Conservation (phyloP, 106 monocot genomes). For the Phalaenopsis equestris region DNA sequence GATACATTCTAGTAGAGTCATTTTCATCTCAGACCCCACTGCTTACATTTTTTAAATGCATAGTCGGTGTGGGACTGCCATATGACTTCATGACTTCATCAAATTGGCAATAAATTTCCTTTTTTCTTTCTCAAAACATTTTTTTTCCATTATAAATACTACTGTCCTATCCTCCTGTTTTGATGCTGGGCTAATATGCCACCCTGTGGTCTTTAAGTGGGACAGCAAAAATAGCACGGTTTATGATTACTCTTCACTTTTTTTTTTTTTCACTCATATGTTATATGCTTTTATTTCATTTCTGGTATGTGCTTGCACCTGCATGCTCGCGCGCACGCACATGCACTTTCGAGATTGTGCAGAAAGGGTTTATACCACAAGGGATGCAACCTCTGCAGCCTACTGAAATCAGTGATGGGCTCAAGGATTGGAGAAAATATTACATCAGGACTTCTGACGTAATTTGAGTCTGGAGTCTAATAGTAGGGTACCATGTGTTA, state of each 20-base stretch:
- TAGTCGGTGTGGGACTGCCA: neutral
- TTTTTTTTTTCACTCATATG: neutral
- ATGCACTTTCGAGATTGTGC: no score
- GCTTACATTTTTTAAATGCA: neutral
- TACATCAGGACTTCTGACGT: no score
- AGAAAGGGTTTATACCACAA: no score
- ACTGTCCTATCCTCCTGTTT: neutral
- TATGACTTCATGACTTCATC: neutral
- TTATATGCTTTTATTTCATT: neutral
- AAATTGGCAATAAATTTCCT: neutral
- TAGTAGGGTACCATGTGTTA: no score
- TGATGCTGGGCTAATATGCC: neutral
- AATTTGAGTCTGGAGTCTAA: no score
- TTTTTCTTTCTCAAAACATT: neutral
- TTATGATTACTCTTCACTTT: neutral
- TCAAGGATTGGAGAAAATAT: no score
- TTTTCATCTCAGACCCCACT: neutral
- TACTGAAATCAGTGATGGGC: no score
- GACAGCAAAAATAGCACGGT: neutral
- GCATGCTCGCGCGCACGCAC: no score
- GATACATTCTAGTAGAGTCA: neutral
- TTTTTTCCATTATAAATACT: neutral
- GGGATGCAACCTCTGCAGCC: no score
- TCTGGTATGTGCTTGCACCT: no score
- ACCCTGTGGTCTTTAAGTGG: neutral